Base-by-base conservation (phyloP, 2,329 filamentous ascomycete species). In the Pyrenophora tritici-repentis region DNA sequence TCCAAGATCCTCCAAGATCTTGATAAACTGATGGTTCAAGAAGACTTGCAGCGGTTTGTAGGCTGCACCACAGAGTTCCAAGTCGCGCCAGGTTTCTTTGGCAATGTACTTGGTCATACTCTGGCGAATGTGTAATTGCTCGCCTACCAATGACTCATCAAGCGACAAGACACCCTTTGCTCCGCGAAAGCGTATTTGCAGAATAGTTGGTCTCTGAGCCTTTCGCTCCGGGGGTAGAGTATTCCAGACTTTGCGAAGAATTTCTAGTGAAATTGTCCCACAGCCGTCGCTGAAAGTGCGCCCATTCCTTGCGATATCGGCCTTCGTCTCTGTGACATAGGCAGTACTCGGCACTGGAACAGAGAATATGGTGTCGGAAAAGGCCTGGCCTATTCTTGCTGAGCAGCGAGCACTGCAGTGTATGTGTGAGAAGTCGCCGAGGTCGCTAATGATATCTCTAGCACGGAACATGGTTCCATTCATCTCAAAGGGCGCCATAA, bases 1-100 rank as follows among this genome's bases (percentile, higher is more conserved):
- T 0, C 81, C 80, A 70, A 93, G 85, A 58, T 95, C 91, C 65
- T 96, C 91, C 1, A 96, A 71, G 4, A 95, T 91, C 68, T 95
- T 95, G 74, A 95, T 91, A 54, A 92, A 79, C 58, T 90, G 89
- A 1, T 88, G 85, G 63, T 95, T 95, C 1, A 95, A 79, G 14
- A 86, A 83, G 59, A 92, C 78, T 0, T 83, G 83, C 6, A 93
- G 79, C 0, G 89, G 86, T 42, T 80, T 84, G 32, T 83, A 84
- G 0, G 85, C 86, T 35, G 84, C 80, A 39, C 87, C 88, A 63
- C 88, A 92, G 37, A 91, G 89, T 53, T 88, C 89, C 1, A 93
- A 76, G 42, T 87, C 81, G 26, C 47, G 46, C 61, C 61, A 65
- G 4, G 67, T 68, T 43, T 84, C 54, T 14, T 55, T 86, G 1